phyloP scores from a whole-genome alignment of 371 early-diverging fungal species.

The Mortierella polycephala region DNA sequence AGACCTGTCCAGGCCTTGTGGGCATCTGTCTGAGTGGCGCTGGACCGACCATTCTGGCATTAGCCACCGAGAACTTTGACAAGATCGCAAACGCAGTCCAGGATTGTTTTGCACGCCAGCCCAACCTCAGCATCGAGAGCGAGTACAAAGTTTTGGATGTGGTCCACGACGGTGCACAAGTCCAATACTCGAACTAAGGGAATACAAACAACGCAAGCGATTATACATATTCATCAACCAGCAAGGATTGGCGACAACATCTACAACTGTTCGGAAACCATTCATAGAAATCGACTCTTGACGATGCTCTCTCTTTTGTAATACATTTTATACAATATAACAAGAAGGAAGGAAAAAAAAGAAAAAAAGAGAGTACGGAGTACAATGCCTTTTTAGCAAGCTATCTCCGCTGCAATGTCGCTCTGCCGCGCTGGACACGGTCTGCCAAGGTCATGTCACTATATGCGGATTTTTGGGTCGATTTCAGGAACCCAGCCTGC shows the following conservation, averaged over 20 bases:
- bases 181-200: conserved; percentile 35
- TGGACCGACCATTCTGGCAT: conserved; percentile 93
- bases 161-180: conserved; percentile 72
- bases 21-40: conserved; percentile 96
- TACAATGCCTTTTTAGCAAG: too few species aligned
- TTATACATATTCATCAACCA: not conserved
- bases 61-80: conserved; percentile 83
- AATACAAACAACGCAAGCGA: not conserved
- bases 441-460: conserved; percentile 40
- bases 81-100: conserved; percentile 75
- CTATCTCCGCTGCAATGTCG: conserved; percentile 19
- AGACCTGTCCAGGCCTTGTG: conserved; percentile 82
- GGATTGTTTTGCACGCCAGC: conserved; percentile 70
- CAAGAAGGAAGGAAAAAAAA: conserved; percentile 10
- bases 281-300: not conserved
- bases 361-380: not conserved
- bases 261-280: too few species aligned
- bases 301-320: not conserved
- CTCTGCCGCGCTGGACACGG: conserved; percentile 46
- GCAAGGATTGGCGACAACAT: too few species aligned
- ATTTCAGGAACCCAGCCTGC: conserved; percentile 38
- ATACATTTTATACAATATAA: too few species aligned
- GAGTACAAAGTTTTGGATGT: conserved; percentile 82
- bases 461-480: conserved; percentile 33
- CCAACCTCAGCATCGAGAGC: conserved; percentile 70